A percentile compares a stretch with the other conserved stretches of the same genome.
These are phyloP conservation scores for Aurinia saxatilis DNA, from an alignment of 345 rosid species.

Conservation along the genomic window DNA sequence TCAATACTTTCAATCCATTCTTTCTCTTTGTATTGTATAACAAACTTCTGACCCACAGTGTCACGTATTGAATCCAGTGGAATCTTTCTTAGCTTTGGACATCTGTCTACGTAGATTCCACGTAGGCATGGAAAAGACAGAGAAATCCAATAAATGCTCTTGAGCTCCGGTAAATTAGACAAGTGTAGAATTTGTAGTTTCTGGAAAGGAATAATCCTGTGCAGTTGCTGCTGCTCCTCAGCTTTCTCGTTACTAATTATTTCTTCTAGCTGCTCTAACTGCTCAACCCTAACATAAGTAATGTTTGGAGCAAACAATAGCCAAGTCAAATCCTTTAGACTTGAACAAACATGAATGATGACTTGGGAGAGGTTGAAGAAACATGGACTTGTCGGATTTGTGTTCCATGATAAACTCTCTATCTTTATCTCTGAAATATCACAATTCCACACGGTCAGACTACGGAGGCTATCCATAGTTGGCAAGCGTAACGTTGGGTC, in stretches of 20 bases:
- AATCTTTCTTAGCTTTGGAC: neutral
- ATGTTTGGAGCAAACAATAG: neutral
- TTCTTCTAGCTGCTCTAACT: neutral
- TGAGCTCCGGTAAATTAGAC: too few relatives aligned
- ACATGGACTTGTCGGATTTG: neutral
- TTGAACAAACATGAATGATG: neutral
- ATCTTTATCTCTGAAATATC: too few relatives aligned
- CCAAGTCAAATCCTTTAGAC: neutral
- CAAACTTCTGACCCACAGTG: neutral
- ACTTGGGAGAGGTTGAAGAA: neutral
- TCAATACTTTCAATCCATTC: neutral
- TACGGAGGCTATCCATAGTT: too few relatives aligned
- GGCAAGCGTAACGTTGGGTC: too few relatives aligned
- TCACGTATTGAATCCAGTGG: neutral
- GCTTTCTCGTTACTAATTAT: neutral
- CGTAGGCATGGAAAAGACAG: neutral
- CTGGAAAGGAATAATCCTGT: neutral
- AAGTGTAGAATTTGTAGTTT: neutral
- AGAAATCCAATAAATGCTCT: neutral
- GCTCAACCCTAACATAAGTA: fast-evolving
- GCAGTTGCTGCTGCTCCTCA: too few relatives aligned
- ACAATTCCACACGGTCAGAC: too few relatives aligned
- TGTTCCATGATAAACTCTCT: neutral
- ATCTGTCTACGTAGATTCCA: neutral
- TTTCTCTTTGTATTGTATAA: neutral